Base-by-base conservation (phyloP, 495 filamentous ascomycete species). In the Aspergillus bertholletiae region DNA sequence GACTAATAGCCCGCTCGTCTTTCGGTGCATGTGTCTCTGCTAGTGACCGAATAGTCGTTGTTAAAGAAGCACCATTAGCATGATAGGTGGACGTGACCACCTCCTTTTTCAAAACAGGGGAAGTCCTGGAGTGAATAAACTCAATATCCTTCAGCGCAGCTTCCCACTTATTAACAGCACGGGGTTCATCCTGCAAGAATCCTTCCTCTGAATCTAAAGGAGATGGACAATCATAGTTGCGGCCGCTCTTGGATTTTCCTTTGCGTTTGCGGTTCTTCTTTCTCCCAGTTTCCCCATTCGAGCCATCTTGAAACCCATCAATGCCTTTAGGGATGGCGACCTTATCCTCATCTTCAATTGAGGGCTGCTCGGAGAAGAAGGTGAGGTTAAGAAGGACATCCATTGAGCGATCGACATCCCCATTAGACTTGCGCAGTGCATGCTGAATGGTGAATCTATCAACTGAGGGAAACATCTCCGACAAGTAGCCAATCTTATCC, bases 361-460 rank as follows among this genome's bases (percentile, higher is more conserved):
- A 17, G n/a, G 68, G 60, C 3, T 74, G 70, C 30, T 89, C 78
- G 37, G 88, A 80, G 15, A 96, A 83, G 64, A 83, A 89, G 9
- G 84, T 78, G 6, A 86, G 76, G 51, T 86, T 94, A 11, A 96
- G 77, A 3, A 98, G 74, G 45, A 90, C 85, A 64, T 98, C 91
- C 57, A 95, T 85, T 1, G 91, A 82, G 18, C 77, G 76, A n/a
- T 78, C 77, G 18, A 85, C 75, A 62, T 89, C 79, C 3, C 83
- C 79, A 37, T 80, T 71, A 43, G 73, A 80, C 56, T 88, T 87
- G 61, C 82, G 80, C 44, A 97, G 69, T 0, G 80, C 80, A 50
- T 81, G 80, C 34, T 74, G 70, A 17, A 96, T 76, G 43, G 86
- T 83, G 55, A 86, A 83, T 1, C 64, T 64, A 24, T 83, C 82